Evolutionary conservation across 1,284 basidiomycete species (phyloP).

Genomic region (Cutaneotrichosporon mucoides): DNA sequence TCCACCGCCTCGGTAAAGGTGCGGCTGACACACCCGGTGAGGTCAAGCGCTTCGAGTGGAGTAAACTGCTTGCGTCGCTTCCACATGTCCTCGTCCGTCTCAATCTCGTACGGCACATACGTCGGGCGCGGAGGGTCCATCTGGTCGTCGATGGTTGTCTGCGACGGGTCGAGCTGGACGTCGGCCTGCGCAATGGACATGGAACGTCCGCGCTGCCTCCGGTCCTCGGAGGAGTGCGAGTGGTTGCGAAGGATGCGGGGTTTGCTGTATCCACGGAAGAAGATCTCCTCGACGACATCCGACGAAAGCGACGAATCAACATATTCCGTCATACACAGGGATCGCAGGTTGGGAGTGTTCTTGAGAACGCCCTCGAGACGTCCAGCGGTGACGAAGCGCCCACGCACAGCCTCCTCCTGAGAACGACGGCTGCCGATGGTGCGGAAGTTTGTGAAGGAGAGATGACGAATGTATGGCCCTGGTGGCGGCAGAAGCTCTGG

Average conservation of each 20-base stretch:
- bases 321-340: constrained; percentile 90
- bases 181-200: constrained; percentile 43
- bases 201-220: constrained; percentile 25
- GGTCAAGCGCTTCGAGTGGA: constrained; percentile 81
- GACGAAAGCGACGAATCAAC: constrained; percentile 86
- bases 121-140: constrained; percentile 32
- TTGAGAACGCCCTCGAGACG: constrained; percentile 76
- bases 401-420: constrained; percentile 80
- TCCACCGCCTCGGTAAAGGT: constrained; percentile 78
- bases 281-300: constrained; percentile 75
- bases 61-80: constrained; percentile 49
- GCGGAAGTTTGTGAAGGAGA: constrained; percentile 89
- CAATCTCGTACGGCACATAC: constrained; percentile 46
- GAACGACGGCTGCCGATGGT: constrained; percentile 91
- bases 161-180: constrained; percentile 7
- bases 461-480: constrained; percentile 55
- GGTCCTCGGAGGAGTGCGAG: constrained; percentile 10
- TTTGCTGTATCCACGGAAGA: constrained; percentile 63
- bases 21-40: constrained; percentile 89
- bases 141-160: constrained; percentile 20
- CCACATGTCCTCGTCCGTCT: constrained; percentile 63
- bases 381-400: constrained; percentile 87
- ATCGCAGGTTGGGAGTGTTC: constrained; percentile 77
- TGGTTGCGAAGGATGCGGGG: constrained; percentile 27
- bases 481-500: constrained; percentile 43